Conservation (phyloP, 129 eudicot species). For the Pittosporum tobira region DNA sequence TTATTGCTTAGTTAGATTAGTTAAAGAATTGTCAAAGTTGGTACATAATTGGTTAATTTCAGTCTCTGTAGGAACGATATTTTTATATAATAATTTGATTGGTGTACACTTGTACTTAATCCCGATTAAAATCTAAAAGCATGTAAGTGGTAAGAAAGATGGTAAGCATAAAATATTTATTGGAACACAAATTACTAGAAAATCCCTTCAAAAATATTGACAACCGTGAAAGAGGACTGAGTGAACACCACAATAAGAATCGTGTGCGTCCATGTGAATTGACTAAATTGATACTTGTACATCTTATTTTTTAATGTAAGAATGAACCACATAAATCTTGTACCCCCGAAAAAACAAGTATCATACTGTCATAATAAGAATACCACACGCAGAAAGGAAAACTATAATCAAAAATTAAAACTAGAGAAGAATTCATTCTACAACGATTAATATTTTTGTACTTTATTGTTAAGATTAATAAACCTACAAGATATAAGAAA, state of each 20-base stretch:
- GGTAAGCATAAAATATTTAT: neutral
- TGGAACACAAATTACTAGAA: slow-evolving; percentile 41
- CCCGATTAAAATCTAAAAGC: too few species aligned
- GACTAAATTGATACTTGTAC: slow-evolving; percentile 85
- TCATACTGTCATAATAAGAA: too few species aligned
- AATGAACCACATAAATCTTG: slow-evolving; percentile 84
- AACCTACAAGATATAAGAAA: slow-evolving; percentile 74
- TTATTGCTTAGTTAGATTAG: too few species aligned
- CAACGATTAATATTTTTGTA: too few species aligned
- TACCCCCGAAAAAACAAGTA: slow-evolving; percentile 2
- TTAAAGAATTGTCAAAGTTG: too few species aligned
- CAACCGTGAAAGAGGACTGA: slow-evolving; percentile 78
- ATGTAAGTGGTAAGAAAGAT: too few species aligned
- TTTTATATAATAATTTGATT: too few species aligned
- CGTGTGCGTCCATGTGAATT: slow-evolving; percentile 90
- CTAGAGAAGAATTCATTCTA: neutral
- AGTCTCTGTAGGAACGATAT: too few species aligned
- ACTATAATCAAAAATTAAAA: neutral
- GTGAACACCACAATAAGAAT: slow-evolving; percentile 76
- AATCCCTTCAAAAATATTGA: slow-evolving; percentile 82
- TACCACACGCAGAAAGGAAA: neutral
- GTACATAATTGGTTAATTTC: too few species aligned
- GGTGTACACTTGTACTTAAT: too few species aligned
- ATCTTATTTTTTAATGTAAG: slow-evolving; percentile 69
- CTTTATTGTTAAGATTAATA: slow-evolving; percentile 1